Percentiles rank a stretch among this genome's conserved stretches.
These are phyloP conservation scores for Candida pseudofarinosa DNA, from an alignment of 805 yeast genomes.

Conservation along the genomic window DNA sequence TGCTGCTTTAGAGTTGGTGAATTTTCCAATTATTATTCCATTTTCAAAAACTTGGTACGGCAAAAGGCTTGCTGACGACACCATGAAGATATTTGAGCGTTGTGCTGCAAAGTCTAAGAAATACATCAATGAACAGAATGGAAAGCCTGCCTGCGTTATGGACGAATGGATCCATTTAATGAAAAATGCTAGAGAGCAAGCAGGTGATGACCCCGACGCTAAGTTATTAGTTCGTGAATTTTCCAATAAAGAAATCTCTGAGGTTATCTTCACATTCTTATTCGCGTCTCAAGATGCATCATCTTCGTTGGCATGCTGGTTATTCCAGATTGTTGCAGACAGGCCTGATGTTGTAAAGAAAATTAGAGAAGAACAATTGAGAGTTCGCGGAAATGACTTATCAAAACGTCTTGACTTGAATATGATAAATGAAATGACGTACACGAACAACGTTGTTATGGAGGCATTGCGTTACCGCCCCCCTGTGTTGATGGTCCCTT, in stretches of 20 bases:
- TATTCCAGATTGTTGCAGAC: conserved; percentile 93
- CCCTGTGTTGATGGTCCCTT: conserved; percentile 97
- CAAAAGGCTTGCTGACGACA: conserved; percentile 84
- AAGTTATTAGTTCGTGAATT: conserved; percentile 74
- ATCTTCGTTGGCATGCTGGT: conserved; percentile 95
- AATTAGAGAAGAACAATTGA: conserved; percentile 87
- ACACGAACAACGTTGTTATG: conserved; percentile 86
- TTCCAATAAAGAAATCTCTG: conserved; percentile 87
- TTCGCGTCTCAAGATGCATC: conserved; percentile 99
- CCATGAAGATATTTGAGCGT: conserved; percentile 84
- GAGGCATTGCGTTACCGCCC: conserved; percentile 94
- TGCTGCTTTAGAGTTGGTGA: conserved; percentile 94
- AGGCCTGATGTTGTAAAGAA: conserved; percentile 86
- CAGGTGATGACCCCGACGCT: conserved; percentile 48
- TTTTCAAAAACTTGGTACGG: conserved; percentile 99
- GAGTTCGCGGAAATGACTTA: conserved; percentile 77
- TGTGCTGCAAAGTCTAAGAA: conserved; percentile 89
- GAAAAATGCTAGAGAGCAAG: conserved; percentile 62
- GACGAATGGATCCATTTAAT: conserved; percentile 91
- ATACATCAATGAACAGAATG: conserved; percentile 67
- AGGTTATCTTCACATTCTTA: conserved; percentile 92
- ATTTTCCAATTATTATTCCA: conserved; percentile 95
- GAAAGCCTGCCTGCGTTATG: conserved; percentile 82
- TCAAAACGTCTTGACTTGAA: conserved; percentile 57
- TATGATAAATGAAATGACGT: conserved; percentile 79